Base-by-base conservation (phyloP, 1,139 yeast species). In the Protomyces macrosporus region DNA sequence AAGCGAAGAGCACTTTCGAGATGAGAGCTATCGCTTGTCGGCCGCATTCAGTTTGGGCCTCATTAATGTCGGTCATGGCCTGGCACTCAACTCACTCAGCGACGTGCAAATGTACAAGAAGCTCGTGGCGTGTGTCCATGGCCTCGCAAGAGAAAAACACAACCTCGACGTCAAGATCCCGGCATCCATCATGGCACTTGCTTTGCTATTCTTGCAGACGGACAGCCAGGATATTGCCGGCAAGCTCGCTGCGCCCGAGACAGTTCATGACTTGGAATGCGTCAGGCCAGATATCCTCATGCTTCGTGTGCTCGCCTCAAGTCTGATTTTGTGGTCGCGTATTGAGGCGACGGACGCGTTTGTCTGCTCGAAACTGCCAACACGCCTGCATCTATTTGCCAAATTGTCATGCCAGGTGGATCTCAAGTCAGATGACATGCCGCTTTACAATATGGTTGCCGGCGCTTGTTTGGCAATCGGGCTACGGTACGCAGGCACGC, bases 41-140 rank as follows among this genome's bases (percentile, higher is more conserved):
- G 93, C 96, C 0, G 98, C 98, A 0, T 81, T 93, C 55, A 84
- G 97, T 0, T 75, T 91, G 34, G 99, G 99, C 0, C 82, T 85
- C 67, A 86, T 91, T n/a, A 90, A 91, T 71, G 75, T 90, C 45
- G 97, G 95, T 0, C 83, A 84, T 68, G 96, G 96, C 0, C 80
- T 81, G 65, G 84, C 82, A 66, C 75, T 86, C 60, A 77, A 81
- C 56, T 87, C 88, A 0, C 75, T 85, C 53, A 81, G 83, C 69
- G 96, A 88, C 72, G 82, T 88, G 0, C 86, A 82, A 70, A 82
- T 89, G 3, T 82, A 86, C n/a, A 90, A 87, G 66, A 79, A 78
- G 64, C 76, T 91, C 54, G 73, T 88, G 0, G 79, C 82, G 0
- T 80, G 85, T 0, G 79, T 83, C 75, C 82, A 84, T 68, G 96